A percentile compares a stretch with the other conserved stretches of the same genome.
phyloP scores from a whole-genome alignment of 2,329 filamentous ascomycete species.

The Malbranchea zuffiana region DNA sequence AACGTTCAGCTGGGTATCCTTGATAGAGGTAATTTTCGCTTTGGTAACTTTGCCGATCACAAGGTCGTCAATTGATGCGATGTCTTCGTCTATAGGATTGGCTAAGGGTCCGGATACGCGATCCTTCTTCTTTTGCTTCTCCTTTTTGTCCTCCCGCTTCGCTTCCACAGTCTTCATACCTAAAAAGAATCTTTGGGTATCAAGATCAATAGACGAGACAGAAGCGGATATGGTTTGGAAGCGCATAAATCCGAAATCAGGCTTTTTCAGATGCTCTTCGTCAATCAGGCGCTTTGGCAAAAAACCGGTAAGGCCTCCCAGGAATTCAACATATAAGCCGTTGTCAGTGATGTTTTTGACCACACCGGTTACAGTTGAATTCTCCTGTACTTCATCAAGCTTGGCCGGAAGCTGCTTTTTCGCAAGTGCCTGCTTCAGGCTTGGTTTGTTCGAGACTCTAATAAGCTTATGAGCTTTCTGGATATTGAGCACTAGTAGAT shows the following conservation, averaged over 20 bases:
- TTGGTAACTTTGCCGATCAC: conserved; percentile 61
- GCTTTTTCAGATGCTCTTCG: conserved; percentile 54
- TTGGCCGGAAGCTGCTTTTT: conserved; percentile 58
- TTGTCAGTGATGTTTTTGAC: conserved; percentile 73
- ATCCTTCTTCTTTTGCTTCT: conserved; percentile 29
- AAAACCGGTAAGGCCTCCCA: conserved; percentile 62
- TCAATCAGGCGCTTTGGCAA: conserved; percentile 69
- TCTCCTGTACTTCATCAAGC: conserved; percentile 61
- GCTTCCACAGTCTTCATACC: conserved; percentile 45
- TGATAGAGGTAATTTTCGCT: conserved; percentile 71
- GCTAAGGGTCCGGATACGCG: conserved; percentile 26
- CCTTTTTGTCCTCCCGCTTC: conserved; percentile 38
- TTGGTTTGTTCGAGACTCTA: conserved; percentile 70
- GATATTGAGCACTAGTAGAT: conserved; percentile 81
- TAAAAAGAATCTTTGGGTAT: conserved; percentile 57
- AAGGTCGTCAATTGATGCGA: conserved; percentile 60
- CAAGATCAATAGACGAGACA: conserved; percentile 60
- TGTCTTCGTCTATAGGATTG: conserved; percentile 54
- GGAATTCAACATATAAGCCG: conserved; percentile 82
- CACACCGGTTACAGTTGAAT: conserved; percentile 62
- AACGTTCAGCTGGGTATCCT: conserved; percentile 87
- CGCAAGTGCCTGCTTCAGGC: conserved; percentile 63
- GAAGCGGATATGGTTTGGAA: conserved; percentile 64
- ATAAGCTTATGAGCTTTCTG: conserved; percentile 65
- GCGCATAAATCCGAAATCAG: conserved; percentile 68